Percentiles rank a stretch among this genome's conserved stretches.
phyloP scores from a whole-genome alignment of 305 asterid genomes.

The Andrographis paniculata region DNA sequence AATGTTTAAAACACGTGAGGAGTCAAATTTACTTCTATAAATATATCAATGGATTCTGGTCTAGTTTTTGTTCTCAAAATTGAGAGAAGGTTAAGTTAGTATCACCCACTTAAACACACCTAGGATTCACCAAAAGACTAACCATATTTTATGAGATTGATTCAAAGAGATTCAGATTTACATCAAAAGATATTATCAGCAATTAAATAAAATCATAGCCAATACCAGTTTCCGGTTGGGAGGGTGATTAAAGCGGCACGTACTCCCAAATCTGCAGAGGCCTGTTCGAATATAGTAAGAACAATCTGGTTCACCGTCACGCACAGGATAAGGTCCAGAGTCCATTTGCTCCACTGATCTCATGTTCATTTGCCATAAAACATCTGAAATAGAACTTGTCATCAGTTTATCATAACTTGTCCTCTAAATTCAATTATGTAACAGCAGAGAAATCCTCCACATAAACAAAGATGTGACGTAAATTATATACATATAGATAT shows the following conservation, averaged over 20 bases:
- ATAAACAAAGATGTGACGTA: too few relatives aligned
- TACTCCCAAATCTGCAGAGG: conserved; percentile 85
- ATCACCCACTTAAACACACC: conserved; percentile 5
- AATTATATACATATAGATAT: too few relatives aligned
- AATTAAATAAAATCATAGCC: conserved; percentile 12
- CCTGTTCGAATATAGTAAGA: conserved; percentile 96
- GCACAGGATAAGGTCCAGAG: conserved; percentile 74
- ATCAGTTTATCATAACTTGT: conserved; percentile 17
- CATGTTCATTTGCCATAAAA: conserved; percentile 72
- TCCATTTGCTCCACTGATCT: conserved; percentile 73
- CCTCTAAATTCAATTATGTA: conserved; percentile 7
- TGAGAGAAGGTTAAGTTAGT: conserved; percentile 9
- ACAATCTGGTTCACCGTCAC: conserved; percentile 94
- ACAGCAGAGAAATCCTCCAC: not conserved
- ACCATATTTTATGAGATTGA: too few relatives aligned
- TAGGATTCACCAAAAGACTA: too few relatives aligned
- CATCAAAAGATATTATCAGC: too few relatives aligned
- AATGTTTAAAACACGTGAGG: not conserved
- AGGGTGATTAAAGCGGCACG: conserved; percentile 97
- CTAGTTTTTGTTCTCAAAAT: conserved; percentile 8
- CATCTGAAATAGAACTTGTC: conserved; percentile 39
- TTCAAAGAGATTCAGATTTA: too few relatives aligned
- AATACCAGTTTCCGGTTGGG: conserved; percentile 80
- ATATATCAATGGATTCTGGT: conserved; percentile 7
- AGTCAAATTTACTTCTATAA: not conserved